A percentile compares a stretch with the other conserved stretches of the same genome.
Conservation (phyloP, 768 basidiomycete genomes). For the Suillus occidentalis region DNA sequence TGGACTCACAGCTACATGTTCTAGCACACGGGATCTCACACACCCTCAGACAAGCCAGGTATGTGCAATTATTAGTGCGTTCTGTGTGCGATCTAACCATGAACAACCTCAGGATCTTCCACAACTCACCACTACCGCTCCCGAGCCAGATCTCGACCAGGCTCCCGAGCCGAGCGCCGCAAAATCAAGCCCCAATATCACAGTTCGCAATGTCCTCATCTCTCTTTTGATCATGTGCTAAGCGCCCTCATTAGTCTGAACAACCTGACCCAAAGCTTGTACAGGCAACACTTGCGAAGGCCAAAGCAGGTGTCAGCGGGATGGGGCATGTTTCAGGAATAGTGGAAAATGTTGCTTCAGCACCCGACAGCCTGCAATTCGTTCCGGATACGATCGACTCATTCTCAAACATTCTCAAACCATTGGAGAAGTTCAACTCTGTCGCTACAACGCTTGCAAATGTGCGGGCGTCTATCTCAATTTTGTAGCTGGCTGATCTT, state of each 20-base stretch:
- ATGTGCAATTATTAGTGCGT: background rate
- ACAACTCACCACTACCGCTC: background rate
- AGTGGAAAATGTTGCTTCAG: no score
- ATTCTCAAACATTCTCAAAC: background rate
- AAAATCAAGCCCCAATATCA: no score
- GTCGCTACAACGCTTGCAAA: background rate
- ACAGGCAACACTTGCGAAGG: background rate
- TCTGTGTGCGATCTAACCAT: background rate
- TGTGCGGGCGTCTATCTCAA: background rate
- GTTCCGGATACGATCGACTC: background rate
- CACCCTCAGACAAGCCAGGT: no score
- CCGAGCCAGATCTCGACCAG: background rate
- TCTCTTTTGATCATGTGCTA: background rate
- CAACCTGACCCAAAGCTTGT: background rate
- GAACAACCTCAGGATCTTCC: background rate
- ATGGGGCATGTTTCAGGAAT: background rate
- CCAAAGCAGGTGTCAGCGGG: background rate
- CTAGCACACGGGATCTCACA: background rate
- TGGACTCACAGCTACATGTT: background rate
- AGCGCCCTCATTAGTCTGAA: background rate
- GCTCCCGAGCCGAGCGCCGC: no score
- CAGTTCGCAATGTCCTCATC: background rate
- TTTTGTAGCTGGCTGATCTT: background rate
- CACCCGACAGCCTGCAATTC: background rate
- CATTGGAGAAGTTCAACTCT: background rate